Evolutionary conservation across 177 flowering plant genomes (phyloP), one percentile per base, ranked within the genome.

Genomic region (Tripterygium wilfordii): DNA sequence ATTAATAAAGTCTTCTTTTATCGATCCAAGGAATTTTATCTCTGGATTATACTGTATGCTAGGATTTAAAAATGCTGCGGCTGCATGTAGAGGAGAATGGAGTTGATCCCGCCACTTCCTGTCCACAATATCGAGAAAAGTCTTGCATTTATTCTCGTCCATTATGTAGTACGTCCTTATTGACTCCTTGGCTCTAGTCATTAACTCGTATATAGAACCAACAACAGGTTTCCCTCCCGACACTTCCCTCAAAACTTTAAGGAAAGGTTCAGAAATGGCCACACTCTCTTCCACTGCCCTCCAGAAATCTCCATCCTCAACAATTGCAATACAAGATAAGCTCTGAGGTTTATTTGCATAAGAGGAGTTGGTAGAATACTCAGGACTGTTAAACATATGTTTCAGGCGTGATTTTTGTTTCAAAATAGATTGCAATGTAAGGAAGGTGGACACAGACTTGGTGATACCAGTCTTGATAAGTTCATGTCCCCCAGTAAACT

Each of bases 61-160:
- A 3, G 89, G 95, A 63, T 88, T 88, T 67, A 90, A 51, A 63
- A 79, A 90, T 24, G 92, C 96, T 12, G 89, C 92, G 15, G 96
- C 96, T 5, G 96, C 58, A 70, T 90, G 89, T 10, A 90, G 68
- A 54, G 96, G 83, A 7, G 95, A 79, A 68, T 83, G 89, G 25
- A 88, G 96, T 45, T 79, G 85, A 52, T 68, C 71, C 57, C 71
- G 68, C 96, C 95, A 88, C 52, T 77, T 81, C 40, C 78, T 66
- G 57, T 91, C 92, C 5, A 88, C 83, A 39, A 88, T 88, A 48
- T 81, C 95, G 25, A 75, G 43, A 63, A 82, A 79, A 9, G 75
- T 71, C 73, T 81, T 88, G 76, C 95, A 85, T 59, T 90, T 88
- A 28, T 43, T 63, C 61, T 90, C 95, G 54, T 90, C 95, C 95